Evolutionary conservation across 768 basidiomycete genomes (phyloP).

Genomic region (Kwoniella pini): DNA sequence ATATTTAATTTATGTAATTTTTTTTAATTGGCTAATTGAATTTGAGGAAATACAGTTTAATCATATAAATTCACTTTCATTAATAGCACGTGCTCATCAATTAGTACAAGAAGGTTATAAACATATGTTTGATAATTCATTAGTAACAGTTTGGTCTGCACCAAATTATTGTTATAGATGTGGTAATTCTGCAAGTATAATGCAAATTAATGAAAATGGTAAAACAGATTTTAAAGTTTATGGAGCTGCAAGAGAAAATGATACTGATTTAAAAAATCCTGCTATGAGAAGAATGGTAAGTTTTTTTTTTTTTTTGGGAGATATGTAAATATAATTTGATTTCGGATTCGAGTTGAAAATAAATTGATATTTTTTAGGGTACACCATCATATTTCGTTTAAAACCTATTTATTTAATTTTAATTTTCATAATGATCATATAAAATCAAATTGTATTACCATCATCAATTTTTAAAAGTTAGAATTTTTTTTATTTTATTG

Average conservation of each 20-base stretch:
- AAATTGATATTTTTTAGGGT: slow-evolving; percentile 9
- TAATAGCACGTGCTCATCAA: slow-evolving; percentile 95
- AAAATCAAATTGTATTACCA: slow-evolving; percentile 10
- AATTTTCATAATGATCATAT: background rate
- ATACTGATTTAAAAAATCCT: slow-evolving; percentile 76
- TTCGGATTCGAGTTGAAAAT: background rate
- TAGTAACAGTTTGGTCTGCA: slow-evolving; percentile 54
- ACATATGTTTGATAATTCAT: slow-evolving; percentile 53
- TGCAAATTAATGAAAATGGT: slow-evolving; percentile 70
- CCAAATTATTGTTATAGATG: slow-evolving; percentile 59
- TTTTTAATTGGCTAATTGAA: no score
- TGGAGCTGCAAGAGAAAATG: slow-evolving; percentile 84
- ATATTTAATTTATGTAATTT: background rate
- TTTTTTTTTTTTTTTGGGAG: slow-evolving; percentile 9
- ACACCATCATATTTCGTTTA: slow-evolving; percentile 48
- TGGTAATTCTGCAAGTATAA: slow-evolving; percentile 87
- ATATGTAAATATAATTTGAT: no score
- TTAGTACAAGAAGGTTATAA: slow-evolving; percentile 64
- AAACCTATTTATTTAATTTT: background rate
- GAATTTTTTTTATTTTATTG: no score
- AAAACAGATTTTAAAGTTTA: slow-evolving; percentile 75
- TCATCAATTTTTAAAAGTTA: no score
- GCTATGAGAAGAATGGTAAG: slow-evolving; percentile 69
- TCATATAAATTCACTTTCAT: slow-evolving; percentile 78
- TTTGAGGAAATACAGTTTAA: slow-evolving; percentile 72